These are phyloP conservation scores for Aphanocladium album DNA, from an alignment of 2,329 filamentous ascomycete genomes.

Conservation along the genomic window DNA sequence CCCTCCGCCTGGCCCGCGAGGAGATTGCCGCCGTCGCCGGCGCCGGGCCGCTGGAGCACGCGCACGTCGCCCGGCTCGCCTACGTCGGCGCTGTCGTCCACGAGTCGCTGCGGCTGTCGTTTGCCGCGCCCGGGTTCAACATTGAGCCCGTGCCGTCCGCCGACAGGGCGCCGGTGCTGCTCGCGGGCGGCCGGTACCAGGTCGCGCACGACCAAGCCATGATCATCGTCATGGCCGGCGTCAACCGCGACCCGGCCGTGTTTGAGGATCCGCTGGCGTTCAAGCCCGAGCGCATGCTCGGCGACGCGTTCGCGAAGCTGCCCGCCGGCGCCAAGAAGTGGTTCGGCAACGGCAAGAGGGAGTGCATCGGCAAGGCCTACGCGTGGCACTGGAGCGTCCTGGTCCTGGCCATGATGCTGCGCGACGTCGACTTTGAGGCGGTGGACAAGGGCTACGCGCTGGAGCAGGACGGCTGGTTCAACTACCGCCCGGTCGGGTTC, in stretches of 20 bases:
- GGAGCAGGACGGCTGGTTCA: slow-evolving; percentile 48
- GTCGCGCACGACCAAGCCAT: slow-evolving; percentile 44
- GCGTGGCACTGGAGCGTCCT: slow-evolving; percentile 42
- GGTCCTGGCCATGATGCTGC: slow-evolving; percentile 38
- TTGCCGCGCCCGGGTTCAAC: slow-evolving; percentile 51
- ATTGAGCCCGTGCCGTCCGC: slow-evolving; percentile 40
- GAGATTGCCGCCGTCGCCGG: slow-evolving; percentile 52
- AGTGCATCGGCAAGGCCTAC: slow-evolving; percentile 48
- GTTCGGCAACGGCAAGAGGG: slow-evolving; percentile 48
- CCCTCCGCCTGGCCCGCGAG: slow-evolving; percentile 43
- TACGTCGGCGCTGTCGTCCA: slow-evolving; percentile 51
- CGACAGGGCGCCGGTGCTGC: slow-evolving; percentile 40
- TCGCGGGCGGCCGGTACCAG: slow-evolving; percentile 45
- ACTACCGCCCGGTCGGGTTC: slow-evolving; percentile 44
- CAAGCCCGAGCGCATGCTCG: slow-evolving; percentile 45
- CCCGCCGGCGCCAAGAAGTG: slow-evolving; percentile 43
- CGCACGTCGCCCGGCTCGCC: slow-evolving; percentile 45
- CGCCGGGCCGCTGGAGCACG: slow-evolving; percentile 36
- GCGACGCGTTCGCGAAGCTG: slow-evolving; percentile 37
- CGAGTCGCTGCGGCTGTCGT: slow-evolving; percentile 50
- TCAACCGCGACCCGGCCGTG: slow-evolving; percentile 44
- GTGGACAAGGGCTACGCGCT: slow-evolving; percentile 35
- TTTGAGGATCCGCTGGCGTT: slow-evolving; percentile 44
- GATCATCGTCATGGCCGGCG: slow-evolving; percentile 45
- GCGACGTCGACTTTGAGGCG: slow-evolving; percentile 41